Evolutionary conservation across 371 early-diverging fungal genomes (phyloP), one percentile per base, ranked within the genome.

Genomic region (Mortierella sp.): DNA sequence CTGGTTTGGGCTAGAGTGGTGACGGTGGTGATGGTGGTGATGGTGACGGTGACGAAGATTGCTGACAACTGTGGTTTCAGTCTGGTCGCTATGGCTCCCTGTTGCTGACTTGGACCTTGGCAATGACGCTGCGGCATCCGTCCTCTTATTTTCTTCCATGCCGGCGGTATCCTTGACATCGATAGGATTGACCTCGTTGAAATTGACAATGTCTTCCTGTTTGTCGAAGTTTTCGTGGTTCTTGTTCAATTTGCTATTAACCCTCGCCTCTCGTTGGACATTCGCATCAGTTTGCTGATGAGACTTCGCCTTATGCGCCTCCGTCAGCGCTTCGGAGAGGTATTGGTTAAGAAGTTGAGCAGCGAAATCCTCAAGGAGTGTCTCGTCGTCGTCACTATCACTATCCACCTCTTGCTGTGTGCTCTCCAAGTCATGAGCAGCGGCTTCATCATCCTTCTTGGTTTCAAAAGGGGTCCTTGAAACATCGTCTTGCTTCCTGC

Each of bases 221-320:
- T 52, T 29, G 14, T 67, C 73, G 24, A 49, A 39, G 16, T 17
- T 13, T 1, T 54, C 67, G 28, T 63, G 39, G 60, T 73, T 73
- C 56, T 67, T 67, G 63, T 67, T 67, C 34, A 66, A 51, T 28
- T 39, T 57, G 59, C 37, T 27, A 34, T 29, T 0, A 22, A 5
- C 16, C 46, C n/a, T 17, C 25, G 2, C 8, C 31, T 51, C 29
- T 1, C 21, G 1, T 1, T 40, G 19, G 24, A 21, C 45, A 24
- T 48, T 48, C 39, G 28, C 22, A 13, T 12, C n/a, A 6, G 21
- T 16, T 27, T 57, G 17, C 17, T 39, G 49, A 2, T 6, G 47
- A 28, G 49, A 51, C 47, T 43, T 16, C 46, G 46, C 25, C 40
- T 41, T 46, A 49, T 54, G 47, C 17, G 54, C 31, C 21, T 54